A percentile compares a stretch with the other conserved stretches of the same genome.
These are phyloP conservation scores for Cajanus cajan DNA, from an alignment of 306 rosid species.

Conservation along the genomic window DNA sequence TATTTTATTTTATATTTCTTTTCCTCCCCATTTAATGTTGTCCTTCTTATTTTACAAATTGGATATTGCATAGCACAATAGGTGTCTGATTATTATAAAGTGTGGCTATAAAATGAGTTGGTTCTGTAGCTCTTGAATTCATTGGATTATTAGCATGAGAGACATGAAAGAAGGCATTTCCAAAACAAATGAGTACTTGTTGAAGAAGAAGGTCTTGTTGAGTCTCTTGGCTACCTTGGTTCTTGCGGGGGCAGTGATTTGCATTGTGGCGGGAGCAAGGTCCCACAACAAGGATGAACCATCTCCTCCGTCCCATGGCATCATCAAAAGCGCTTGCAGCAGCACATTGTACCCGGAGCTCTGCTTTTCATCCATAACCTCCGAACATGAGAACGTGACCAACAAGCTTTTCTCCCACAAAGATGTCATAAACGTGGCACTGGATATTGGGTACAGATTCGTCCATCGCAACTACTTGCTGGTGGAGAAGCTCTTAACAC, in stretches of 20 bases:
- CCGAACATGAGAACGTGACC: neutral
- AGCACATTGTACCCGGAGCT: constrained; percentile 56
- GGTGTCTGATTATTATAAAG: too few species aligned
- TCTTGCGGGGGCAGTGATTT: too few species aligned
- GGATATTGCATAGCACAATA: too few species aligned
- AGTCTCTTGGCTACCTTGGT: neutral
- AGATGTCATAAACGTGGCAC: constrained; percentile 41
- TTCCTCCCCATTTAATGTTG: too few species aligned
- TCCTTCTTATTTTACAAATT: too few species aligned
- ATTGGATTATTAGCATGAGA: too few species aligned
- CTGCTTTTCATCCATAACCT: constrained; percentile 52
- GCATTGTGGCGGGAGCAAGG: constrained; percentile 22
- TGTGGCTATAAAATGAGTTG: too few species aligned
- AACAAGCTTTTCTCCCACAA: constrained; percentile 33
- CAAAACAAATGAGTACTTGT: too few species aligned
- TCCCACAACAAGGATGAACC: neutral
- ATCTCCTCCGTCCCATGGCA: constrained; percentile 38
- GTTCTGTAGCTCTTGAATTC: too few species aligned
- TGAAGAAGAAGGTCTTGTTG: neutral
- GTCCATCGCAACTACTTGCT: constrained; percentile 45
- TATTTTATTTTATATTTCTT: too few species aligned
- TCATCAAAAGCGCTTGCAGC: constrained; percentile 58
- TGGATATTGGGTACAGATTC: constrained; percentile 45
- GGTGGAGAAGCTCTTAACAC: constrained; percentile 35
- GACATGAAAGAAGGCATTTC: too few species aligned